These are phyloP conservation scores for Nicotiana otophora DNA, from an alignment of 257 asterid species.

Conservation along the genomic window DNA sequence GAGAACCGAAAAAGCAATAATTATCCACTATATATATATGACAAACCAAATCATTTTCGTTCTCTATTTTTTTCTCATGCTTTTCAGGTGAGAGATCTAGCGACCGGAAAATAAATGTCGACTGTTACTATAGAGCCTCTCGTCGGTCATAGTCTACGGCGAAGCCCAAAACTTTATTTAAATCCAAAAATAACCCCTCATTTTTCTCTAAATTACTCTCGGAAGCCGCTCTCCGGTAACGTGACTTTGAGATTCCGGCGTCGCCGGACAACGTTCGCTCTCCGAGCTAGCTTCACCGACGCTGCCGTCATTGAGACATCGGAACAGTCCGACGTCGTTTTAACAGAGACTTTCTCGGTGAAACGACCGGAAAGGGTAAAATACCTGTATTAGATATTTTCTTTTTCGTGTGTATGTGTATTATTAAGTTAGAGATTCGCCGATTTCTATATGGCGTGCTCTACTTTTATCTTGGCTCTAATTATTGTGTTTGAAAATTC, in stretches of 20 bases:
- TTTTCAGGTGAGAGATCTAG: constrained; percentile 3
- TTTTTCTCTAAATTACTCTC: constrained; percentile 28
- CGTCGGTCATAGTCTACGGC: constrained; percentile 23
- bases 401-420: neutral
- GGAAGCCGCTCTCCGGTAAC: constrained; percentile 20
- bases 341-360: constrained; percentile 35
- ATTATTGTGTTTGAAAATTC: neutral
- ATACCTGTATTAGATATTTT: neutral
- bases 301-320: constrained; percentile 40
- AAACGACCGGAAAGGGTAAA: constrained; percentile 50
- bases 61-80: neutral
- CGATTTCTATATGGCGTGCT: neutral
- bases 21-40: neutral
- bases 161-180: constrained; percentile 18
- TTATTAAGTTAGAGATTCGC: neutral
- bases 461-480: neutral
- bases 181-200: constrained; percentile 18
- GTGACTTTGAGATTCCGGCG: constrained; percentile 23
- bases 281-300: constrained; percentile 39
- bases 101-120: constrained; percentile 34
- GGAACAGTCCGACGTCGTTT: constrained; percentile 36
- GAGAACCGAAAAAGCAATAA: neutral
- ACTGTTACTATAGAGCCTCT: constrained; percentile 35
- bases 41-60: neutral
- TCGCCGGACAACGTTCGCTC: neutral